Base-by-base conservation (phyloP, 2,329 filamentous ascomycete genomes). In the Phyllosticta citribraziliensis region DNA sequence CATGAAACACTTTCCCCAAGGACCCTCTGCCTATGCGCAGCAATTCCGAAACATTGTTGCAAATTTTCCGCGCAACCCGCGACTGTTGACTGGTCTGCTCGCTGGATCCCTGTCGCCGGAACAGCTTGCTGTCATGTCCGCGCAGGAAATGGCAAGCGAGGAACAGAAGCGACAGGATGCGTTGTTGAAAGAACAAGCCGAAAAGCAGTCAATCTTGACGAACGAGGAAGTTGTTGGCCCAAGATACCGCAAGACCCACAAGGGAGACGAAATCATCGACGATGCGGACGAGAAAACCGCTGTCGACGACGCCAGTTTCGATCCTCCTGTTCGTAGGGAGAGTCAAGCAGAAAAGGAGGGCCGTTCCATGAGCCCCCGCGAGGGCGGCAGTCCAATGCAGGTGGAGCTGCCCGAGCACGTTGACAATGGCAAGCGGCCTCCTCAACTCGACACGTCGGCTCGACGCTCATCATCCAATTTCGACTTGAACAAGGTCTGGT, bases 101-200 rank as follows among this genome's bases (percentile, higher is more conserved):
- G 83, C 83, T 64, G 84, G 85, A 58, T 84, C 81, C 33, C 78
- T 97, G 40, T 84, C 86, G 6, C 85, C 93, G 0, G 79, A 87
- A n/a, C 84, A 85, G 61, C 80, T 99, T 54, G 89, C 90, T n/a
- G 83, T 84, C 58, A 97, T 99, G 94, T 87, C 85, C 14, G 84
- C 88, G 1, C 89, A 94, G 70, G 90, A 97, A 69, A 89, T 99
- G 80, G 91, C 91, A 1, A 96, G 89, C 61, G 89, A 95, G 63
- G 92, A 97, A 72, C 82, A 92, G 69, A 91, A 96, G 72, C 82
- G 82, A 27, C 84, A 91, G 71, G 88, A 84, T 24, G 88, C 88
- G 17, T 84, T 87, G 67, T 86, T 93, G 80, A 88, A 88, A 72
- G 88, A 89, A 57, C 83, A 85, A 63, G 85, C 86, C 0, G 89